Conservation (phyloP, 2,329 filamentous ascomycete species). For the Monosporascus sp. region DNA sequence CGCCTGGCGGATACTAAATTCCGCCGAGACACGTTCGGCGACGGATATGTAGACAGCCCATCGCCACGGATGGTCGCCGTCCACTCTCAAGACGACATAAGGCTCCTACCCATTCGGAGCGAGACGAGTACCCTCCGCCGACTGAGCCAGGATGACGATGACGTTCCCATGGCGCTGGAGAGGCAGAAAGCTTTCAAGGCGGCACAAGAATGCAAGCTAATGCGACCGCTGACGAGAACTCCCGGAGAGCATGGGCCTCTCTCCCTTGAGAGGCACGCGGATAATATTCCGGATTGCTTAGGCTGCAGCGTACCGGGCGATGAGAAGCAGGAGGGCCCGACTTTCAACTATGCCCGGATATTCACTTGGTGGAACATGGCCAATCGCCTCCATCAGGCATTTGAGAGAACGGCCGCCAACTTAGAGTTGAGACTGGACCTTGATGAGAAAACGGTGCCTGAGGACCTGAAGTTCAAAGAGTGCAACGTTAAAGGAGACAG, state of each 20-base stretch:
- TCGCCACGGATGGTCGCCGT: neutral
- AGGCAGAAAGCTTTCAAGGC: constrained; percentile 6
- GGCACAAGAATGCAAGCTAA: constrained; percentile 1
- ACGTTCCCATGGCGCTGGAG: neutral
- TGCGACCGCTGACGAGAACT: constrained; percentile 1
- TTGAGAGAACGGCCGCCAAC: constrained; percentile 3
- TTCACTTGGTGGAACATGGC: constrained; percentile 16
- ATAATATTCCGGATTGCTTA: constrained; percentile 6
- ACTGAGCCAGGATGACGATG: neutral
- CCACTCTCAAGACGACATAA: neutral
- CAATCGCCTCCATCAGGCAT: constrained; percentile 5
- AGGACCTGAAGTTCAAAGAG: constrained; percentile 3
- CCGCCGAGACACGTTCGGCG: neutral
- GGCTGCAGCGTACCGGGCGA: constrained; percentile 11
- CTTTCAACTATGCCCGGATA: constrained; percentile 14
- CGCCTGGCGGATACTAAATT: neutral
- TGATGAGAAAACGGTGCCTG: neutral
- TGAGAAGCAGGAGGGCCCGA: constrained; percentile 13
- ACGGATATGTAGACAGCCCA: neutral
- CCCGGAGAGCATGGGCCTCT: neutral
- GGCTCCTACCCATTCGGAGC: neutral
- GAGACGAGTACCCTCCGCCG: neutral
- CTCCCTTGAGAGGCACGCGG: neutral
- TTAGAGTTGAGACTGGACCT: constrained; percentile 1
- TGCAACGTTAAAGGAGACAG: constrained; percentile 4